A percentile compares a stretch with the other conserved stretches of the same genome.
Conservation (phyloP, 129 eudicot genomes). For the Sambucus nigra region DNA sequence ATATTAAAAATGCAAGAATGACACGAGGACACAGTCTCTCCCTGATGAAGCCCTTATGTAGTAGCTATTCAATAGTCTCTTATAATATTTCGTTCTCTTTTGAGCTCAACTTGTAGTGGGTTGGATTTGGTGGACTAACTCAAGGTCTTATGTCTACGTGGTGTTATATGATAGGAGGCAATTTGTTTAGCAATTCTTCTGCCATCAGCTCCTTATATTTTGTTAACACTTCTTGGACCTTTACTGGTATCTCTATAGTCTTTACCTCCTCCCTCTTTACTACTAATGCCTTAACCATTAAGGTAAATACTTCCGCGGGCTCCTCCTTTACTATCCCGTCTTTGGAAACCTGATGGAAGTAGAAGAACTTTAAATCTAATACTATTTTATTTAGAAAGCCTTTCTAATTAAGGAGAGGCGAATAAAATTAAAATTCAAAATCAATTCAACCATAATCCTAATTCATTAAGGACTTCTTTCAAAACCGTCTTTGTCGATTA, state of each 20-base stretch:
- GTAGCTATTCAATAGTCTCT: not conserved
- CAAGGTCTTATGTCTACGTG: not conserved
- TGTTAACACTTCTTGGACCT: not conserved
- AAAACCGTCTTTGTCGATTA: no score
- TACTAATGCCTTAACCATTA: not conserved
- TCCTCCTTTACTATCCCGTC: not conserved
- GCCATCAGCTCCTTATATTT: not conserved
- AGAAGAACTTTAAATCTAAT: no score
- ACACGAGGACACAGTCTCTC: slow-evolving; percentile 3
- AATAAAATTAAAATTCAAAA: no score
- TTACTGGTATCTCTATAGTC: not conserved
- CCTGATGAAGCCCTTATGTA: not conserved
- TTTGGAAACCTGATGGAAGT: no score
- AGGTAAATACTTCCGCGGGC: no score
- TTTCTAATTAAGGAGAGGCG: no score
- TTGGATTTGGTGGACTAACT: not conserved
- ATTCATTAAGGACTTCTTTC: no score
- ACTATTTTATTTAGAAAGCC: no score
- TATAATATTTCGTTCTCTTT: not conserved
- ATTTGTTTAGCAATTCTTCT: rapidly evolving
- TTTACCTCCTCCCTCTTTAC: not conserved
- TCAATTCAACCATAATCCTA: no score
- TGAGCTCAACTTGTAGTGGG: slow-evolving; percentile 4
- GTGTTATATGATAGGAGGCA: not conserved
- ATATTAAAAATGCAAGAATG: not conserved